Conservation (phyloP, 228 moss, liverwort and hornwort genomes). For the Sphagnum fallax region DNA sequence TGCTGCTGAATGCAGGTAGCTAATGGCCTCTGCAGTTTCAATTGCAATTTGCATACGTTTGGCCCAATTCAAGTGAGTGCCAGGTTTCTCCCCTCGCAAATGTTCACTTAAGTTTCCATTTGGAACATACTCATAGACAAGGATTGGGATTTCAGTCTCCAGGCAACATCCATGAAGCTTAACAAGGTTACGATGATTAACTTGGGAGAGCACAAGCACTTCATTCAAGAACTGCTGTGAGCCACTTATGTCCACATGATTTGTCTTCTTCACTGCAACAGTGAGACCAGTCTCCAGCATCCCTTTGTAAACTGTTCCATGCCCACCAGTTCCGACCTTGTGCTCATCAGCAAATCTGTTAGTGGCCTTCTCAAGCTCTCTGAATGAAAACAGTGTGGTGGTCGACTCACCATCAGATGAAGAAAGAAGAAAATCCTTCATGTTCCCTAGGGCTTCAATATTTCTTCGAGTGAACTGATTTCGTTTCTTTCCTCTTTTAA, state of each 20-base stretch:
- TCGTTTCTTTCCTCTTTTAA: no score
- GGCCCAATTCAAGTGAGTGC: slow-evolving; percentile 43
- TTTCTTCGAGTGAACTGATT: no score
- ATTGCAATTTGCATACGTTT: slow-evolving; percentile 51
- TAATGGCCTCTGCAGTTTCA: slow-evolving; percentile 39
- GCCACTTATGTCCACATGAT: background rate
- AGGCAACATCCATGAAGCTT: background rate
- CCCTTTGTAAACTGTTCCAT: background rate
- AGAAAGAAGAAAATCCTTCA: no score
- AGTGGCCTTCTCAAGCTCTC: background rate
- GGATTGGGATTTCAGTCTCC: background rate
- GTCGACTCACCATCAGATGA: background rate
- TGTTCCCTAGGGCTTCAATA: no score
- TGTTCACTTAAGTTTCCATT: background rate
- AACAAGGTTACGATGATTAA: background rate
- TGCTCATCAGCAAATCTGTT: background rate
- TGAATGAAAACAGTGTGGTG: background rate
- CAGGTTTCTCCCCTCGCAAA: slow-evolving; percentile 29
- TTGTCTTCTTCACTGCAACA: background rate
- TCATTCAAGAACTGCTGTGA: background rate
- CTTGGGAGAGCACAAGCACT: background rate
- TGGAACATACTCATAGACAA: background rate
- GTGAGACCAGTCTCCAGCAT: background rate
- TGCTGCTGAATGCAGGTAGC: slow-evolving; percentile 5
- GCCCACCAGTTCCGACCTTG: background rate